Percentiles rank a stretch among this genome's conserved stretches.
These are phyloP conservation scores for Eucalyptus sp. DNA, from an alignment of 345 rosid genomes.

Conservation along the genomic window DNA sequence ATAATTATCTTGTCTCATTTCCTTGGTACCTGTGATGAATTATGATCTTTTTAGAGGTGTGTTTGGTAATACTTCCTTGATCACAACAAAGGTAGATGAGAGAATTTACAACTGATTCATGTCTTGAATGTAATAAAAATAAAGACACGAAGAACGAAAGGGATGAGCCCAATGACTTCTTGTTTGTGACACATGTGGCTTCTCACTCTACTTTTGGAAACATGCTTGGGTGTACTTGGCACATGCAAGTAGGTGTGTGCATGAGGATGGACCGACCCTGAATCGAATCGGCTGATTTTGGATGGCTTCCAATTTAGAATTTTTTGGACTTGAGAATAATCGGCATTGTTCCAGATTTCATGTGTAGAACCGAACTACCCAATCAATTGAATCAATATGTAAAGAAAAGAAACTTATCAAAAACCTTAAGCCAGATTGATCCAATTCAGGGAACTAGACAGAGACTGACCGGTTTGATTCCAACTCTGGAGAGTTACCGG, in stretches of 20 bases:
- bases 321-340: fast-evolving
- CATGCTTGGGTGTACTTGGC: neutral
- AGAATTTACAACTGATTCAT: fast-evolving
- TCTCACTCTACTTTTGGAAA: neutral
- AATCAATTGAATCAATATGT: fast-evolving
- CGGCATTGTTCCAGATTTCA: fast-evolving
- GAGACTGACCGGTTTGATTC: fast-evolving
- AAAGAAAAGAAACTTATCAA: neutral
- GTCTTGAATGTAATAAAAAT: too few species aligned
- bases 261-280: fast-evolving
- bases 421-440: too few species aligned
- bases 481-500: fast-evolving
- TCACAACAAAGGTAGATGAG: fast-evolving
- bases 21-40: too few species aligned
- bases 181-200: fast-evolving
- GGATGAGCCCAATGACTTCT: fast-evolving
- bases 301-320: fast-evolving
- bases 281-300: fast-evolving
- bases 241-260: fast-evolving
- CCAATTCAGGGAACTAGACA: fast-evolving
- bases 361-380: fast-evolving
- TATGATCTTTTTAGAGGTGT: fast-evolving
- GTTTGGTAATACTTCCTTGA: too few species aligned
- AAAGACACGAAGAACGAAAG: fast-evolving
- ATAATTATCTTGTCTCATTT: neutral